These are phyloP conservation scores for Tardiomyces blankii DNA, from an alignment of 1,139 yeast genomes.

Conservation along the genomic window DNA sequence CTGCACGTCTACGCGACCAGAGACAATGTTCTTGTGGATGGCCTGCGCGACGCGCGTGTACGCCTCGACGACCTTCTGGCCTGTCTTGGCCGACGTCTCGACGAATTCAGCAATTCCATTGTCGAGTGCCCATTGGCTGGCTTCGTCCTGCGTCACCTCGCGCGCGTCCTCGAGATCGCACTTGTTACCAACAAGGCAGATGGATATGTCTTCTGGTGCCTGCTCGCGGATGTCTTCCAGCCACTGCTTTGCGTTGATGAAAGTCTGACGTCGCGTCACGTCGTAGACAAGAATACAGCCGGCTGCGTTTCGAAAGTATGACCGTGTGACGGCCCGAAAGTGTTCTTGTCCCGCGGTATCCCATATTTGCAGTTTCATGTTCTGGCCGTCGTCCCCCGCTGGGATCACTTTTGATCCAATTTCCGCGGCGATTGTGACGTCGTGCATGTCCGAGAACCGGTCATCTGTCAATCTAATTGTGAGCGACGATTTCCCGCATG, in stretches of 20 bases:
- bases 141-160: constrained; percentile 70
- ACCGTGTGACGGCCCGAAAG: constrained; percentile 77
- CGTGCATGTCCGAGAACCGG: constrained; percentile 25
- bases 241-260: constrained; percentile 26
- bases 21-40: constrained; percentile 24
- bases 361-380: constrained; percentile 22
- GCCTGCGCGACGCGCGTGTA: constrained; percentile 80
- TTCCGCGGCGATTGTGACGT: constrained; percentile 29
- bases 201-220: constrained; percentile 69
- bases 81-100: constrained; percentile 86
- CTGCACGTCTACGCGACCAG: constrained; percentile 22
- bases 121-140: constrained; percentile 64
- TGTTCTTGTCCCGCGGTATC: constrained; percentile 98
- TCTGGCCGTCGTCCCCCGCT: constrained; percentile 15
- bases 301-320: constrained; percentile 76
- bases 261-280: constrained; percentile 61
- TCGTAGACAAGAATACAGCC: constrained; percentile 79
- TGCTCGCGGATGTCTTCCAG: constrained; percentile 71
- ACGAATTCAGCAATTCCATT: constrained; percentile 87
- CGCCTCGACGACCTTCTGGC: constrained; percentile 82
- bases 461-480: constrained; percentile 27
- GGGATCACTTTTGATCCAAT: constrained; percentile 26
- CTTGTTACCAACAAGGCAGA: constrained; percentile 85
- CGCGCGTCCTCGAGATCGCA: constrained; percentile 59
- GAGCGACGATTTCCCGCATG: constrained; percentile 28